These are phyloP conservation scores for Pleurotus platypus DNA, from an alignment of 768 basidiomycete genomes.

Conservation along the genomic window DNA sequence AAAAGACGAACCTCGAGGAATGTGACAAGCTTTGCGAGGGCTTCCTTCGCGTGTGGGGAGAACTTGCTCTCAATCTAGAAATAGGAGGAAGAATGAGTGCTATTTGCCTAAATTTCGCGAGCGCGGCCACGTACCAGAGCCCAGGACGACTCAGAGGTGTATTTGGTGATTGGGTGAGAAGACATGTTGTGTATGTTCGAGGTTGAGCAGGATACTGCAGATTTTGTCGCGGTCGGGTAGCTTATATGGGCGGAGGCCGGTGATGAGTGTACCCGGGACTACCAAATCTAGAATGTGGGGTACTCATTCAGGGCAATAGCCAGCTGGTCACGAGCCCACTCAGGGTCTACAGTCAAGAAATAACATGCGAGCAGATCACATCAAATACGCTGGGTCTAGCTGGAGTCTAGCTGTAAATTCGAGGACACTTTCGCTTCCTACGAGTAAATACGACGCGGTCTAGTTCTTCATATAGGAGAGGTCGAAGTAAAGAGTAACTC, in stretches of 20 bases:
- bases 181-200: conserved; percentile 36
- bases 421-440: too few species aligned
- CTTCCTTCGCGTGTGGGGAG: conserved; percentile 85
- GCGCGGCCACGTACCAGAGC: conserved; percentile 56
- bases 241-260: conserved; percentile 2
- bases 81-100: too few species aligned
- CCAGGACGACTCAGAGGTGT: conserved; percentile 85
- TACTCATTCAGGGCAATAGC: neutral
- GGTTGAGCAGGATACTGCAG: neutral
- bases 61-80: conserved; percentile 86
- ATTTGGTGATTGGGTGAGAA: conserved; percentile 67
- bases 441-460: too few species aligned
- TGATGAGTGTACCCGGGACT: neutral
- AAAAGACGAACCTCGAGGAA: conserved; percentile 70
- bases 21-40: conserved; percentile 72
- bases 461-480: too few species aligned
- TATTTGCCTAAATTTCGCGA: neutral
- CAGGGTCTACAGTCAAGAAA: neutral
- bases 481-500: too few species aligned
- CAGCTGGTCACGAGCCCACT: neutral
- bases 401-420: too few species aligned
- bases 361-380: neutral
- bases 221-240: neutral
- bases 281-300: conserved; percentile 4
- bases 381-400: too few species aligned